These are phyloP conservation scores for Micromonas commoda DNA, from an alignment of 139 green algal species.

Conservation along the genomic window DNA sequence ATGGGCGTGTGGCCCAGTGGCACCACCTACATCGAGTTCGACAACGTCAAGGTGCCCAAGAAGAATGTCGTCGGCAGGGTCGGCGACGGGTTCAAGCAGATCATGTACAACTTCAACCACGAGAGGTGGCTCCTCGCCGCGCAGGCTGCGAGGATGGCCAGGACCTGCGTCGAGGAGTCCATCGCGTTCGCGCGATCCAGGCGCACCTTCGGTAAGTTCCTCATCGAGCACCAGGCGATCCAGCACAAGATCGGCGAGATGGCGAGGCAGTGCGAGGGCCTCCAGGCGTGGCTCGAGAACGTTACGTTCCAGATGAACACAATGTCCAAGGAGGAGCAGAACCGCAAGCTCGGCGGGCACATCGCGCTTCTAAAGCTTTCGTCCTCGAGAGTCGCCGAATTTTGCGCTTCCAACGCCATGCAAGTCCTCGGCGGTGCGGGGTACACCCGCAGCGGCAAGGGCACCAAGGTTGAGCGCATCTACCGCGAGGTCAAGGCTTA, in stretches of 20 bases:
- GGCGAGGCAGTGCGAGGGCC: conserved; percentile 19
- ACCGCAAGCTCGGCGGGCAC: conserved; percentile 19
- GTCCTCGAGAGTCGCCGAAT: conserved; percentile 29
- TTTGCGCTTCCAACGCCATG: conserved; percentile 31
- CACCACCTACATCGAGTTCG: conserved; percentile 37
- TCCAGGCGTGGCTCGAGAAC: conserved; percentile 34
- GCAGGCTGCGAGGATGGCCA: conserved; percentile 3
- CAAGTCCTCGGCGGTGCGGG: conserved; percentile 34
- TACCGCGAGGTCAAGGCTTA: conserved; percentile 35
- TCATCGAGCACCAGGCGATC: conserved; percentile 36
- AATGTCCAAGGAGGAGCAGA: conserved; percentile 25
- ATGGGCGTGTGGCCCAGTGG: conserved; percentile 29
- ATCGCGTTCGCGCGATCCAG: conserved; percentile 26
- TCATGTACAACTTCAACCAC: conserved; percentile 45
- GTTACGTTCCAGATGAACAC: conserved; percentile 38
- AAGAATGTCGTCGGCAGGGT: conserved; percentile 33
- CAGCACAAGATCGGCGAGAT: conserved; percentile 34
- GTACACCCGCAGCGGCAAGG: conserved; percentile 32
- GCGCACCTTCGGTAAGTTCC: conserved; percentile 33
- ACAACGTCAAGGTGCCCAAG: conserved; percentile 36
- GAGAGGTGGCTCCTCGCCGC: conserved; percentile 32
- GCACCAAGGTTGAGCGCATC: conserved; percentile 31
- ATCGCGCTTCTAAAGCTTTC: conserved; percentile 34
- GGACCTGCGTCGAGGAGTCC: conserved; percentile 31
- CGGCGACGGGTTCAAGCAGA: conserved; percentile 35